phyloP scores from a whole-genome alignment of 2,329 filamentous ascomycete species.

The Fusarium papillatum region DNA sequence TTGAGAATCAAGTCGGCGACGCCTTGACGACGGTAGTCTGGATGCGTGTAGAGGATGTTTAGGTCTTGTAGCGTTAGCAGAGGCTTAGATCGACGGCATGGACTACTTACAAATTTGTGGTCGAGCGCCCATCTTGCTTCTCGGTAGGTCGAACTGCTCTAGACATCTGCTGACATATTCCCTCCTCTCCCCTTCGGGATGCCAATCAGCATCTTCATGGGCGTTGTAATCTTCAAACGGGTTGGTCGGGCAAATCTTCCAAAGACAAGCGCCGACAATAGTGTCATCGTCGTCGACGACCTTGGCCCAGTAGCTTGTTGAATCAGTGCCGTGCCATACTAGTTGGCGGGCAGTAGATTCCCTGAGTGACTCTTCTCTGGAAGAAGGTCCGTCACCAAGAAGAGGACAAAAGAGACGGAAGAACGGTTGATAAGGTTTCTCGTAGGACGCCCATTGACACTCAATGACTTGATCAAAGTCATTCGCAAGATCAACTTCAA shows the following conservation, averaged over 20 bases:
- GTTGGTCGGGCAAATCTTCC: constrained; percentile 30
- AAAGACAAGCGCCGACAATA: constrained; percentile 38
- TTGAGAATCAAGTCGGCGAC: constrained; percentile 36
- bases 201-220: constrained; percentile 30
- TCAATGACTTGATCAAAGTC: constrained; percentile 39
- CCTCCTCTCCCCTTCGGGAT: constrained; percentile 33
- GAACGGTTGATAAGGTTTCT: constrained; percentile 30
- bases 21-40: constrained; percentile 36
- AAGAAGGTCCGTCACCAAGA: constrained; percentile 15
- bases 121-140: constrained; percentile 30
- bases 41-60: constrained; percentile 40
- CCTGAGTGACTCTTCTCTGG: constrained; percentile 21
- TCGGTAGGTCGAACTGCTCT: constrained; percentile 32
- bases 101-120: constrained; percentile 36
- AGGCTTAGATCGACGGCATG: accelerated
- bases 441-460: constrained; percentile 34
- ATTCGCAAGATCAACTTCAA: constrained; percentile 23
- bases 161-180: constrained; percentile 35
- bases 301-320: constrained; percentile 33
- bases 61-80: constrained; percentile 19
- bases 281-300: constrained; percentile 30
- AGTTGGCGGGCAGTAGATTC: constrained; percentile 13
- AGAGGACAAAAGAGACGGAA: constrained; percentile 40
- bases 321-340: constrained; percentile 29
- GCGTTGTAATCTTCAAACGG: constrained; percentile 24